Conservation (phyloP, 768 basidiomycete species). For the Austroboletus eburneus region DNA sequence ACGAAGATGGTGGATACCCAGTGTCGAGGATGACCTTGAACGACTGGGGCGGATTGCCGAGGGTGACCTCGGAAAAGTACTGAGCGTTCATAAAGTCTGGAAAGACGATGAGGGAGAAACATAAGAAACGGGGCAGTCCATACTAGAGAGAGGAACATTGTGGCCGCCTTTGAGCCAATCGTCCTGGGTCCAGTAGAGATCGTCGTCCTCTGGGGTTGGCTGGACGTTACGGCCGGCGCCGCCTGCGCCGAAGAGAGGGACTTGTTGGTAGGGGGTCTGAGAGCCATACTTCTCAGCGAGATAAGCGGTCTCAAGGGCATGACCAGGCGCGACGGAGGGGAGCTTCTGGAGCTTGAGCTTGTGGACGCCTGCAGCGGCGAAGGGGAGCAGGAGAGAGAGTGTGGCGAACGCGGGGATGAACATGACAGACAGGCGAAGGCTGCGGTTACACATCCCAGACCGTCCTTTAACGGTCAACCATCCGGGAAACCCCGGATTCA, state of each 20-base stretch:
- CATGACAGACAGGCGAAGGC: slow-evolving; percentile 33
- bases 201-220: slow-evolving; percentile 48
- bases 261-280: slow-evolving; percentile 38
- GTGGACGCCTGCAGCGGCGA: slow-evolving; percentile 57
- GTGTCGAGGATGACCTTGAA: slow-evolving; percentile 97
- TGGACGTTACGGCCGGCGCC: slow-evolving; percentile 63
- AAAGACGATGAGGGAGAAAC: not conserved
- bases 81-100: slow-evolving; percentile 98
- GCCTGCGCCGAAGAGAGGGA: slow-evolving; percentile 71
- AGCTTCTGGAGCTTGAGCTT: slow-evolving; percentile 90
- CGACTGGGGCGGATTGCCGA: slow-evolving; percentile 81
- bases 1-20: slow-evolving; percentile 42
- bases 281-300: slow-evolving; percentile 92
- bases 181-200: slow-evolving; percentile 80
- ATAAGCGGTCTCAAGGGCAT: slow-evolving; percentile 71
- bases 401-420: slow-evolving; percentile 38
- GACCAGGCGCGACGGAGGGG: slow-evolving; percentile 54
- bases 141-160: slow-evolving; percentile 79
- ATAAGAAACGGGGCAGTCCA: not conserved
- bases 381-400: slow-evolving; percentile 40
- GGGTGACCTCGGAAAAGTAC: slow-evolving; percentile 83
- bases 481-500: slow-evolving; percentile 22
- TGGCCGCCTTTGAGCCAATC: slow-evolving; percentile 71
- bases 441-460: slow-evolving; percentile 2
- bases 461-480: slow-evolving; percentile 23